Base-by-base conservation (phyloP, 2,329 filamentous ascomycete genomes). In the Claviceps digitariae region DNA sequence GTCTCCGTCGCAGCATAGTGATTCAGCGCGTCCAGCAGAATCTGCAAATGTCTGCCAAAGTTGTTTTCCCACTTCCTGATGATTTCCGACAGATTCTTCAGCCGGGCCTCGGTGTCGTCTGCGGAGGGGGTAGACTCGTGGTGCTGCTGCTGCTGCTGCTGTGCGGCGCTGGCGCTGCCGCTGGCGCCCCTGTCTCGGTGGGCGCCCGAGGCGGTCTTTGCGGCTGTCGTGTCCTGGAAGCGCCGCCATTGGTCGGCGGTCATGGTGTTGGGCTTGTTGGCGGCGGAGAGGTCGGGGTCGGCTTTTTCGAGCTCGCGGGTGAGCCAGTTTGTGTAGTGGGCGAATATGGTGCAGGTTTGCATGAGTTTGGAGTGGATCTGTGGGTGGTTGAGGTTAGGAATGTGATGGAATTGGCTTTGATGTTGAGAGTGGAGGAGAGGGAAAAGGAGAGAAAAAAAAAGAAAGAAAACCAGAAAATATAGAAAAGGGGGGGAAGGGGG, bases 1-100 rank as follows among this genome's bases (percentile, higher is more conserved):
- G 93, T 97, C 73, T 98, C 93, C 0, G 93, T 97, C 0, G 93
- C 93, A 2, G 93, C 93, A 62, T 96, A 94, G 68, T 97, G 95
- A 62, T 98, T 97, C 57, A 98, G 76, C 56, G 89, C 91, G 66
- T 97, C 93, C 40, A 97, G 81, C 62, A 98, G 69, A 59, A 97
- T 95, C 72, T 95, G 90, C 61, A 98, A 71, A 69, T 97, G 91
- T 48, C 90, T 76, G 54, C 86, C 87, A 66, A 98, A 98, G 64
- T 95, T 94, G 58, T 84, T 83, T 68, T 98, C 93, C 73, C 94
- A 97, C 69, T 91, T 90, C 64, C 82, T 81, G 56, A 98, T 80
- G 55, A 90, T 89, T 58, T 95, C 90, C 57, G 88, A 86, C 52
- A 97, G 76, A 63, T 91, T 90, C 55, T 78, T 79, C 36, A 95